Conservation (phyloP, 495 filamentous ascomycete species). For the Talaromyces adpressus region DNA sequence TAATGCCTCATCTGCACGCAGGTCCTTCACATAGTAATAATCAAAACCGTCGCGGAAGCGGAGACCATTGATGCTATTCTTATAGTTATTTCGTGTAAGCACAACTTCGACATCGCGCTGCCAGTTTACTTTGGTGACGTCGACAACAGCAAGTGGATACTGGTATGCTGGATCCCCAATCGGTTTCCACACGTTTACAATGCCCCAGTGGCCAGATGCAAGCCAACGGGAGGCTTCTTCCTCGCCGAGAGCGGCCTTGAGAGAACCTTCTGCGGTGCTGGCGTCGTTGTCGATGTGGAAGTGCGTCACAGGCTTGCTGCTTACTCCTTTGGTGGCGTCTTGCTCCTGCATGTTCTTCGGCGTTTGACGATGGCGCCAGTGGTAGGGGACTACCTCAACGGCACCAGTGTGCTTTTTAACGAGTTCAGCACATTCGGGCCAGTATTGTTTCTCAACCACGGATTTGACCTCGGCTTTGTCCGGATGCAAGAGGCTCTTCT, state of each 20-base stretch:
- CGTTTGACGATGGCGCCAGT: not conserved
- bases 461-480: conserved; percentile 1
- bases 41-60: not conserved
- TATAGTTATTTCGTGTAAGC: not conserved
- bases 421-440: not conserved
- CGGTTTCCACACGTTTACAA: not conserved
- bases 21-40: not conserved
- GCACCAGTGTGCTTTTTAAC: not conserved
- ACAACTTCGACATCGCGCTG: conserved; percentile 1
- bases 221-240: not conserved
- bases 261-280: no score
- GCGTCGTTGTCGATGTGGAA: not conserved
- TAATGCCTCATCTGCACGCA: not conserved
- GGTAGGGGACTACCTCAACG: not conserved
- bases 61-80: not conserved
- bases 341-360: not conserved
- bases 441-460: not conserved
- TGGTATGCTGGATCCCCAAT: conserved; percentile 1
- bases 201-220: conserved; percentile 1
- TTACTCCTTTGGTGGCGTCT: not conserved
- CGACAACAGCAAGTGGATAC: not conserved
- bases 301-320: not conserved
- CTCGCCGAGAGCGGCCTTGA: not conserved
- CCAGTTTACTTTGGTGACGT: not conserved
- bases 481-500: not conserved